phyloP scores from a whole-genome alignment of 257 asterid genomes.

The Paraleonurus japonicus region DNA sequence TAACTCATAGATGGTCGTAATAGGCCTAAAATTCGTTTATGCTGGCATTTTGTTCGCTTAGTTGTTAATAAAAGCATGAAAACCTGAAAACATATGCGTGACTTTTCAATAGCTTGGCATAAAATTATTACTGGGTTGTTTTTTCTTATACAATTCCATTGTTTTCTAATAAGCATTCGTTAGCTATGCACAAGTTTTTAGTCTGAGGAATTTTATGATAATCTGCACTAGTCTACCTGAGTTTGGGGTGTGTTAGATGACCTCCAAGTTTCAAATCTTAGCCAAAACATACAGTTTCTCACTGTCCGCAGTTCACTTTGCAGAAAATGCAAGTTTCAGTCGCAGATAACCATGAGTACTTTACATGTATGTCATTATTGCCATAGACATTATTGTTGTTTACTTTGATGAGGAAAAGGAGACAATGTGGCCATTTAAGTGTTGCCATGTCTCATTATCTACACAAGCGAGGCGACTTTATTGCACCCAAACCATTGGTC shows the following conservation, averaged over 20 bases:
- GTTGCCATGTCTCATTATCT: too few relatives aligned
- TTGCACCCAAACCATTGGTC: too few relatives aligned
- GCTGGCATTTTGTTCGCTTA: background rate
- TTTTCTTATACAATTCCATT: background rate
- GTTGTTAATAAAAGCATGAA: background rate
- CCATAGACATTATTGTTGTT: background rate
- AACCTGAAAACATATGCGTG: background rate
- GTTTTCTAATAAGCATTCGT: background rate
- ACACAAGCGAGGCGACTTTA: too few relatives aligned
- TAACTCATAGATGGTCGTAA: background rate
- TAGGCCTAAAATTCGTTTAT: background rate
- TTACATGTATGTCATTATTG: background rate
- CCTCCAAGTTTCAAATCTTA: background rate
- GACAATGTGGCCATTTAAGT: background rate
- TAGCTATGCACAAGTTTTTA: background rate
- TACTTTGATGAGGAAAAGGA: background rate
- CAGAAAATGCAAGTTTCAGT: background rate
- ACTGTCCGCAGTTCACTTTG: background rate
- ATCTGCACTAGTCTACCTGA: background rate
- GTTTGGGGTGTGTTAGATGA: background rate
- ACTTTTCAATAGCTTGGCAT: background rate
- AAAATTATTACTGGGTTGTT: background rate
- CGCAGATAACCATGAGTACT: background rate
- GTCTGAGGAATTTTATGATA: background rate
- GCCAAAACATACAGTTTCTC: background rate